These are phyloP conservation scores for Hypoxylon sp. DNA, from an alignment of 2,329 filamentous ascomycete species.

Conservation along the genomic window DNA sequence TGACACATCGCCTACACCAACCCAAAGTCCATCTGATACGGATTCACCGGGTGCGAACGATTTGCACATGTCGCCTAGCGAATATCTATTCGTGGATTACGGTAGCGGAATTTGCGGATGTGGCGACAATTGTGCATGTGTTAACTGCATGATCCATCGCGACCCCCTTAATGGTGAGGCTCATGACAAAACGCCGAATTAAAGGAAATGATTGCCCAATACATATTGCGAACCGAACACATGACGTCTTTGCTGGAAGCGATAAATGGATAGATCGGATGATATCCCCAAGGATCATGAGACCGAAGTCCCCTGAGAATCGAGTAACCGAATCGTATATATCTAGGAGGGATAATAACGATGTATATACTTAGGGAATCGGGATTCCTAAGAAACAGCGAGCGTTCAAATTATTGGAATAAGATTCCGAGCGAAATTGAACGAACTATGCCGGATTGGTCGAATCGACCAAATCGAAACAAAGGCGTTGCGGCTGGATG, in stretches of 20 bases:
- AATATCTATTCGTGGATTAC: conserved; percentile 74
- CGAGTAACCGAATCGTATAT: conserved; percentile 23
- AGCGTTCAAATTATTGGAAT: conserved; percentile 1
- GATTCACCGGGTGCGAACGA: conserved; percentile 37
- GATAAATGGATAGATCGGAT: conserved; percentile 26
- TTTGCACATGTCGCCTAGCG: conserved; percentile 56
- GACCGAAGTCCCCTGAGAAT: conserved; percentile 6
- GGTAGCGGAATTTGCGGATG: conserved; percentile 68
- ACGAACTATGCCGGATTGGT: conserved; percentile 6
- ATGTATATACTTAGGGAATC: conserved; percentile 19
- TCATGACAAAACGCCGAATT: conserved; percentile 27
- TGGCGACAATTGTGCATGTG: conserved; percentile 71
- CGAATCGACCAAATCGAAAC: not conserved
- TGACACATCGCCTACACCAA: conserved; percentile 63
- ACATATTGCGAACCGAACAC: conserved; percentile 13
- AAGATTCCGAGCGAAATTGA: conserved; percentile 11
- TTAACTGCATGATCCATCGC: conserved; percentile 70
- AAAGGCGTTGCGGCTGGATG: not conserved
- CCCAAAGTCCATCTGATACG: conserved; percentile 62
- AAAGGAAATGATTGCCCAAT: conserved; percentile 6
- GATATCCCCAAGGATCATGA: conserved; percentile 32
- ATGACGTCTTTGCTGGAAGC: conserved; percentile 9
- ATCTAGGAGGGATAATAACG: conserved; percentile 10
- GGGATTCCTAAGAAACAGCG: not conserved
- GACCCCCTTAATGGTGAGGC: conserved; percentile 51